Base-by-base conservation (phyloP, 306 rosid genomes). In the Dryas drummondii region DNA sequence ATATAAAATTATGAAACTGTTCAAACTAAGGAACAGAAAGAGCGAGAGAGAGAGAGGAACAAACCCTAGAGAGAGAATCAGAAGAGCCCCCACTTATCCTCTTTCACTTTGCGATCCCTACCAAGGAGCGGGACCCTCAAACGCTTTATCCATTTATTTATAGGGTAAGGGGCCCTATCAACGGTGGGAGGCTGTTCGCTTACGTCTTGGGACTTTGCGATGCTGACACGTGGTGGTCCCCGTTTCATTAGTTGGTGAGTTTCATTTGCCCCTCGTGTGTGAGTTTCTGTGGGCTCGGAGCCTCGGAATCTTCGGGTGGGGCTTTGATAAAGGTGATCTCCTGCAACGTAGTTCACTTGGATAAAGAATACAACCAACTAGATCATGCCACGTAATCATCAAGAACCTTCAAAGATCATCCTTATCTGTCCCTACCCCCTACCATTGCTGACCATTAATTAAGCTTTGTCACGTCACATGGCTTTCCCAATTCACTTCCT, bases 41-140 rank as follows among this genome's bases (percentile, higher is more conserved):
- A 19, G 62, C 46, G 72, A 61, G 75, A 44, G 86, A 72, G 79
- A 73, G 77, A 79, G 78, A 59, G 61, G n/a, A 80, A 76, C 90
- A 80, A 90, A 88, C 91, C 96, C 94, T 87, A 86, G 80, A 85
- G 46, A 80, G 46, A 80, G 75, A 4, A 68, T 40, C 57, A 76
- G 72, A 7, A 4, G 51, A 61, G 77, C 64, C 89, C 94, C 92
- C 98, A 88, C 96, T 84, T 87, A 79, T 84, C 81, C 86, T 72
- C n/a, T 26, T 48, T 32, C 40, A 4, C 62, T 45, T 53, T 27
- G 78, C 57, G 19, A 63, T 22, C 79, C 83, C 74, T 75, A 40
- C 73, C 55, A 19, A 3, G n/a, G 2, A 54, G 88, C 27, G 92
- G 96, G 98, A 45, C 91, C 97, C 88, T 45, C 83, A 12, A 46